phyloP scores from a whole-genome alignment of 164 flowering plant genomes.

The Aristolochia contorta region DNA sequence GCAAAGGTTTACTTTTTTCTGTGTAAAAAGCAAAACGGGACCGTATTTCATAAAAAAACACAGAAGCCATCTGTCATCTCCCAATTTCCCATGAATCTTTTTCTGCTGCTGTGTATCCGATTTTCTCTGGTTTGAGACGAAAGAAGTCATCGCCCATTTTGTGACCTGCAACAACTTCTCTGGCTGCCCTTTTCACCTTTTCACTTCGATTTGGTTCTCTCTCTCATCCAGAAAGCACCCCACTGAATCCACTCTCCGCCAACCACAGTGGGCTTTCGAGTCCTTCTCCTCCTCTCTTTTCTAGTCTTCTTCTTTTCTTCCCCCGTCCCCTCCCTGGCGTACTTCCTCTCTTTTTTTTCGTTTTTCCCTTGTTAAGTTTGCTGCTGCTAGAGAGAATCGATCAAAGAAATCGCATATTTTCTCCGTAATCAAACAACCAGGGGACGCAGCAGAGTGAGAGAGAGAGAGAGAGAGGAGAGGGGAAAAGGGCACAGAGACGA shows the following conservation, averaged over 20 bases:
- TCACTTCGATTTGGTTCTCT: neutral
- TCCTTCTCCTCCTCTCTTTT: too few species aligned
- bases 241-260: conserved; percentile 1
- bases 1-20: too few species aligned
- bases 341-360: too few species aligned
- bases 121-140: neutral
- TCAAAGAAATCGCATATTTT: neutral
- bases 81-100: neutral
- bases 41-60: neutral
- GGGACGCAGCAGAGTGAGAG: too few species aligned
- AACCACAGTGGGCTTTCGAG: neutral
- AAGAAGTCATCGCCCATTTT: neutral
- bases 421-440: too few species aligned
- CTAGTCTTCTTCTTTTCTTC: neutral
- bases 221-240: neutral
- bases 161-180: neutral
- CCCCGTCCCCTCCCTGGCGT: too few species aligned
- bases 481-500: too few species aligned
- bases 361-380: neutral
- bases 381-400: neutral
- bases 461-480: too few species aligned
- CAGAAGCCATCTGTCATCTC: neutral
- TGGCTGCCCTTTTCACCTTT: neutral
- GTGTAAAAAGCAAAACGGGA: neutral
- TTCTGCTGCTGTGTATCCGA: neutral